Evolutionary conservation across 129 eudicot genomes (phyloP).

Genomic region (Tanacetum coccineum): DNA sequence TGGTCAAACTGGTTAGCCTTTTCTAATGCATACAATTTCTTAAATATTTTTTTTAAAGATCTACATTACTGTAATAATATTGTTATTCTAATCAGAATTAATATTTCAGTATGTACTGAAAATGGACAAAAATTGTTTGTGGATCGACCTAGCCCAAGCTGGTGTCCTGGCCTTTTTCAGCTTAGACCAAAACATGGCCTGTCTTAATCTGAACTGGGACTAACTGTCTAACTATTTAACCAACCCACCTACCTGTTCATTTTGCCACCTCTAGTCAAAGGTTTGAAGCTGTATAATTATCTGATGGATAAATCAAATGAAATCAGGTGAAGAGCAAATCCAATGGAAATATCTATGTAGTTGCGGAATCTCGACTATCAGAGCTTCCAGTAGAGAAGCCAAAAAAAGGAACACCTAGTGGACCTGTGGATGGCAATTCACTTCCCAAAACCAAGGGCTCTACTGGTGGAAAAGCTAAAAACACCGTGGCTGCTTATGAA

Average conservation of each 20-base stretch:
- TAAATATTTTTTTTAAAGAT: background rate
- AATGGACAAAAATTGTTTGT: too few species aligned
- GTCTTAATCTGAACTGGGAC: background rate
- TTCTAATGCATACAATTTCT: background rate
- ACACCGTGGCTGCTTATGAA: slow-evolving; percentile 45
- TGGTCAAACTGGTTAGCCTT: background rate
- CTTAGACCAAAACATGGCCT: background rate
- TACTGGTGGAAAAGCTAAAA: slow-evolving; percentile 38
- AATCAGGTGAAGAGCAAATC: slow-evolving; percentile 56
- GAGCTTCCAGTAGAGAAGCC: slow-evolving; percentile 30
- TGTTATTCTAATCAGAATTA: too few species aligned
- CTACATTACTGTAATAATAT: too few species aligned
- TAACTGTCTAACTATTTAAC: background rate
- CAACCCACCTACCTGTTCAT: background rate
- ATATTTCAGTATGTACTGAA: too few species aligned
- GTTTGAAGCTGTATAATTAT: background rate
- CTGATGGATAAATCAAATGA: background rate
- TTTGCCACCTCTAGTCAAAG: background rate
- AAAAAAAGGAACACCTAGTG: slow-evolving; percentile 49
- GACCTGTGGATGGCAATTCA: slow-evolving; percentile 32
- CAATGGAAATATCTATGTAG: slow-evolving; percentile 32
- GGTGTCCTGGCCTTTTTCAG: too few species aligned
- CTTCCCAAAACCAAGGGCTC: slow-evolving; percentile 27
- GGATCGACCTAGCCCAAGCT: too few species aligned
- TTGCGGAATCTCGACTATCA: slow-evolving; percentile 23